Conservation (phyloP, 306 rosid genomes). For the Trifolium fragiferum region DNA sequence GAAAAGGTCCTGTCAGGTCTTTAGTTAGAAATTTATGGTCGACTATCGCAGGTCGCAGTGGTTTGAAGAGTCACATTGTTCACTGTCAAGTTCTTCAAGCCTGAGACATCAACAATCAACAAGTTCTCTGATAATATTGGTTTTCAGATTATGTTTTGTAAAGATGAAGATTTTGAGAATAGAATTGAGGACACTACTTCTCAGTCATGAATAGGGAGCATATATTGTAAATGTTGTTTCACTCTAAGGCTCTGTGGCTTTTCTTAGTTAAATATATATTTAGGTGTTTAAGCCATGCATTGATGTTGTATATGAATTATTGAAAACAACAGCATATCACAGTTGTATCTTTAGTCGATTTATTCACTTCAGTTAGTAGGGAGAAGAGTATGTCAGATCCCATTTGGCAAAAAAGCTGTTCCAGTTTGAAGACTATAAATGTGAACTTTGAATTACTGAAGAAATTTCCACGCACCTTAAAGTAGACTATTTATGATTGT, state of each 20-base stretch:
- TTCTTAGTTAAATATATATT: constrained; percentile 49
- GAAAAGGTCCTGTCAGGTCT: constrained; percentile 82
- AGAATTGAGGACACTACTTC: constrained; percentile 60
- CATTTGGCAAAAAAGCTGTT: constrained; percentile 32
- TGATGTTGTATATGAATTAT: constrained; percentile 63
- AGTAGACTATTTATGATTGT: no score
- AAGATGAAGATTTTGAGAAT: constrained; percentile 58
- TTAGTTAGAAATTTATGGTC: constrained; percentile 88
- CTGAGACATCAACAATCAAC: constrained; percentile 44
- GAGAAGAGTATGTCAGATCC: constrained; percentile 20
- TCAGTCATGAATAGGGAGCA: constrained; percentile 61
- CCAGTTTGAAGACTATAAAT: constrained; percentile 20
- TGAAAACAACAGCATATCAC: constrained; percentile 38
- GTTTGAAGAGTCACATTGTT: constrained; percentile 94
- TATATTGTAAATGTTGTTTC: constrained; percentile 70
- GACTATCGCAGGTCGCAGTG: constrained; percentile 82
- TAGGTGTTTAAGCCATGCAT: constrained; percentile 57
- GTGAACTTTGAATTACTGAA: constrained; percentile 1
- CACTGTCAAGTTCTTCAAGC: constrained; percentile 99
- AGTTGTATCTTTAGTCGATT: constrained; percentile 27
- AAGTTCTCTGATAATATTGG: constrained; percentile 37
- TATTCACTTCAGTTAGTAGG: constrained; percentile 34
- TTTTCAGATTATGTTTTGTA: constrained; percentile 40
- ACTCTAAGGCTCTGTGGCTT: constrained; percentile 50
- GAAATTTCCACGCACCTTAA: no score